phyloP scores from a whole-genome alignment of 495 filamentous ascomycete genomes.

The Podospora sp. region DNA sequence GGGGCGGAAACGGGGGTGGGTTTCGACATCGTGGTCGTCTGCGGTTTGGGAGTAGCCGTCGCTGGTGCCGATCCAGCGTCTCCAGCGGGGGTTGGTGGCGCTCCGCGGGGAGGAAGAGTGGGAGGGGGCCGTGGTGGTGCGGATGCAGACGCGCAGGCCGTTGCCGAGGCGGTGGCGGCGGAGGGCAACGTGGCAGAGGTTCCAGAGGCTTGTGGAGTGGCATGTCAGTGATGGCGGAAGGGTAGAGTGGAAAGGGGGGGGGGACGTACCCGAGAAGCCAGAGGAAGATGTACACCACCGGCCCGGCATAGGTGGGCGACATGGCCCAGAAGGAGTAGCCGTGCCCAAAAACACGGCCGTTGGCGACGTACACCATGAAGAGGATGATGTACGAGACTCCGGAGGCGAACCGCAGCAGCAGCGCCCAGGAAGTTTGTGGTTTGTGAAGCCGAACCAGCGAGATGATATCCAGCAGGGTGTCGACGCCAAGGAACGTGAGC shows the following conservation, averaged over 20 bases:
- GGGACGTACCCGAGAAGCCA: slow-evolving; percentile 33
- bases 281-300: slow-evolving; percentile 34
- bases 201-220: slow-evolving; percentile 27
- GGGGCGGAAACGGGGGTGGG: neutral
- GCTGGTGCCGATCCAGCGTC: slow-evolving; percentile 1
- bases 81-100: neutral
- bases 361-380: slow-evolving; percentile 33
- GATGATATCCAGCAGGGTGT: slow-evolving; percentile 38
- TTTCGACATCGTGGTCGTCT: slow-evolving; percentile 1
- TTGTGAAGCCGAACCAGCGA: slow-evolving; percentile 28
- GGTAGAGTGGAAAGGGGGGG: neutral
- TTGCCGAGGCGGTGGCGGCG: slow-evolving; percentile 24
- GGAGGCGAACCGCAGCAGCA: slow-evolving; percentile 23
- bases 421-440: slow-evolving; percentile 29
- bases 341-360: slow-evolving; percentile 28
- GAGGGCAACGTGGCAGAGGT: slow-evolving; percentile 26
- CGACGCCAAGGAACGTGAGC: slow-evolving; percentile 30
- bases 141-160: slow-evolving; percentile 1
- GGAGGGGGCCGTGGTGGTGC: neutral
- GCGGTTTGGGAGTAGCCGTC: neutral
- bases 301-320: slow-evolving; percentile 18
- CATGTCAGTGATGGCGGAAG: slow-evolving; percentile 6
- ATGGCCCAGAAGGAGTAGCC: slow-evolving; percentile 33
- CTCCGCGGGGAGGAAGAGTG: neutral
- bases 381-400: slow-evolving; percentile 30